Evolutionary conservation across 768 basidiomycete species (phyloP).

Genomic region (Xanthoconium purpureum): DNA sequence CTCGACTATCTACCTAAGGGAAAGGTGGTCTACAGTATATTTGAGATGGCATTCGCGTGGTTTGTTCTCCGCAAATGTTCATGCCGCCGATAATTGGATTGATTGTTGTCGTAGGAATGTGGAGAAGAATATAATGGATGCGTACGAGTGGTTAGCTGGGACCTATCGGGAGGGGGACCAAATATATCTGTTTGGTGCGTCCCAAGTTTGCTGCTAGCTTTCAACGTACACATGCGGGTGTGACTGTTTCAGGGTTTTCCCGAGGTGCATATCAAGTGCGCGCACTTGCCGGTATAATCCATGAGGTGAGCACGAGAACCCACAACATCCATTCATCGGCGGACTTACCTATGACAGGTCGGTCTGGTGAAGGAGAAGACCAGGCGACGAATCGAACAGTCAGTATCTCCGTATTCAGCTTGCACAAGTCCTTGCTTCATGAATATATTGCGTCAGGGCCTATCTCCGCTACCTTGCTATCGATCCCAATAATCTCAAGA

Average conservation of each 20-base stretch:
- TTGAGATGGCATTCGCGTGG: conserved; percentile 2
- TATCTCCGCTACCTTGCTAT: conserved; percentile 14
- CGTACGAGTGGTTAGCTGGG: conserved; percentile 3
- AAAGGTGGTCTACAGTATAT: background rate
- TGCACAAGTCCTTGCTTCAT: background rate
- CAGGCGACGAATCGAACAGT: background rate
- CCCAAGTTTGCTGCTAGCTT: background rate
- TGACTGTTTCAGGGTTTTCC: conserved; percentile 35
- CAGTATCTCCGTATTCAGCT: background rate
- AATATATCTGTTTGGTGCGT: conserved; percentile 39
- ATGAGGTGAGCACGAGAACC: conserved; percentile 18
- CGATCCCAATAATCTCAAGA: conserved; percentile 20
- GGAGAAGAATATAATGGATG: background rate
- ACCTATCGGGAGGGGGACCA: conserved; percentile 3
- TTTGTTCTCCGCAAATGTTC: background rate
- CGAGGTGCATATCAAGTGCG: conserved; percentile 43
- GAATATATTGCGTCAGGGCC: background rate
- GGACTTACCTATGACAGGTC: background rate
- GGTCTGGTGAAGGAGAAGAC: background rate
- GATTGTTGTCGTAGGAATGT: background rate
- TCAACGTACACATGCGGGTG: background rate
- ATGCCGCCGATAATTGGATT: background rate
- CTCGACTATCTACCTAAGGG: too few species aligned
- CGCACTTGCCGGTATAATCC: conserved; percentile 36
- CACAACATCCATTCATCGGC: background rate